Base-by-base conservation (phyloP, 2,329 filamentous ascomycete species). In the Ambrosiella xylebori region DNA sequence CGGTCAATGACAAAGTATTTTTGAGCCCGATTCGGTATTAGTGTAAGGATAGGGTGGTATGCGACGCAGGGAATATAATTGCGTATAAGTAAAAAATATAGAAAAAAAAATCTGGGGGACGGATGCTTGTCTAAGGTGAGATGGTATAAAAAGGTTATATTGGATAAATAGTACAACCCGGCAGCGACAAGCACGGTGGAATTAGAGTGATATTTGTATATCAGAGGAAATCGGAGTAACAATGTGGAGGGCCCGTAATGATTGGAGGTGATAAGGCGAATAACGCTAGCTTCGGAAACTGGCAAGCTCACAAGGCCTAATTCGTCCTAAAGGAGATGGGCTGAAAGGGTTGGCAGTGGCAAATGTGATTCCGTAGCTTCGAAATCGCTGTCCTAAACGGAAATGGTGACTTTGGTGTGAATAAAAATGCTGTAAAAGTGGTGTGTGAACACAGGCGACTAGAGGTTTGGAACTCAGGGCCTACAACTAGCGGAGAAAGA, bases 11-110 rank as follows among this genome's bases (percentile, higher is more conserved):
- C 27, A n/a, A 13, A 41, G 35, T 54, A 41, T 54, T 40, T 40
- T 40, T 51, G 52, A 39, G 9, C 39, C 41, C 38, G 12, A 54
- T 41, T 41, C 13, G 38, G 52, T 41, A 54, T 54, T 11, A 27
- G 27, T 51, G 47, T 51, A 51, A 51, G 47, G 47, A 51, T 51
- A 51, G 47, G 47, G 52, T 54, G 35, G 52, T 54, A 54, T 54
- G 7, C 11, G 41, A 19, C 15, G 39, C 52, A 54, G 52, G 52
- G 52, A 38, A 41, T 54, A 27, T 54, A 54, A 54, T 54, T 54
- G 37, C 5, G 52, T 54, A 27, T 54, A 54, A 54, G 38, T 35
- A 11, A 7, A 51, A 51, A 27, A 41, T 41, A n/a, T 51, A 51
- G n/a, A n/a, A 44, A 40, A 55, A 44, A 55, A 55, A 45, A 17